Percentiles rank a stretch among this genome's conserved stretches.
These are phyloP conservation scores for Malassezia caprae DNA, from an alignment of 1,284 basidiomycete species.

Conservation along the genomic window DNA sequence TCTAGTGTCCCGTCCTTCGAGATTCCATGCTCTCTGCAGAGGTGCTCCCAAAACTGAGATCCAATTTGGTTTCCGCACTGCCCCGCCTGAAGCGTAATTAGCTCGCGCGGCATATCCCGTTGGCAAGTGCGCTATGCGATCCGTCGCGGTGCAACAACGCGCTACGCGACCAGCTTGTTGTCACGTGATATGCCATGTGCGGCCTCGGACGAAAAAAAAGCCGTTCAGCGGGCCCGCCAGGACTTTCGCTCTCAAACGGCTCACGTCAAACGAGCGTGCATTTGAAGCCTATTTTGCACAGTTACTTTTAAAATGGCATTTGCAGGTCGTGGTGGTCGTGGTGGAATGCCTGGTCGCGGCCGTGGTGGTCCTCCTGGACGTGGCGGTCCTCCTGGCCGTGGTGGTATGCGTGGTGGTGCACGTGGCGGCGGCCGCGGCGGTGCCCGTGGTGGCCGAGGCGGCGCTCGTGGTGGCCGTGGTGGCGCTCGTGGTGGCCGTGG, in stretches of 20 bases:
- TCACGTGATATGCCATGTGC: constrained; percentile 18
- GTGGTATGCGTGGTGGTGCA: constrained; percentile 33
- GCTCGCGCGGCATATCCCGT: constrained; percentile 39
- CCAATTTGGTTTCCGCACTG: constrained; percentile 48
- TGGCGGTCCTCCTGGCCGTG: constrained; percentile 23
- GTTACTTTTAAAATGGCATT: constrained; percentile 12
- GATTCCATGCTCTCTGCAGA: constrained; percentile 47
- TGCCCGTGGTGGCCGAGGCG: constrained; percentile 27
- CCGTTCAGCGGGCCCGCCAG: not conserved
- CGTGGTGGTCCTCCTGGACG: constrained; percentile 34
- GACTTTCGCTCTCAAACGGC: constrained; percentile 1
- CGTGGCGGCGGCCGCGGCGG: constrained; percentile 20
- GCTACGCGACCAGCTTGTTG: constrained; percentile 7
- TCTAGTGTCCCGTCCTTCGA: constrained; percentile 44
- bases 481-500: constrained; percentile 38
- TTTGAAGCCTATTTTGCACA: not conserved
- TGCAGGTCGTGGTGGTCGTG: constrained; percentile 30
- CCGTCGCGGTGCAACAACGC: not conserved
- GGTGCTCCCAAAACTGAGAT: constrained; percentile 47
- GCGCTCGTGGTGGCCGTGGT: constrained; percentile 24
- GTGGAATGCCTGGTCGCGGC: constrained; percentile 31
- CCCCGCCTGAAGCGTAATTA: constrained; percentile 46
- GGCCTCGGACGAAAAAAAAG: constrained; percentile 7
- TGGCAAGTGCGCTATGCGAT: not conserved
- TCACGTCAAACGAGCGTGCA: constrained; percentile 6